These are phyloP conservation scores for Begonia loranthoides DNA, from an alignment of 306 rosid genomes.

Conservation along the genomic window DNA sequence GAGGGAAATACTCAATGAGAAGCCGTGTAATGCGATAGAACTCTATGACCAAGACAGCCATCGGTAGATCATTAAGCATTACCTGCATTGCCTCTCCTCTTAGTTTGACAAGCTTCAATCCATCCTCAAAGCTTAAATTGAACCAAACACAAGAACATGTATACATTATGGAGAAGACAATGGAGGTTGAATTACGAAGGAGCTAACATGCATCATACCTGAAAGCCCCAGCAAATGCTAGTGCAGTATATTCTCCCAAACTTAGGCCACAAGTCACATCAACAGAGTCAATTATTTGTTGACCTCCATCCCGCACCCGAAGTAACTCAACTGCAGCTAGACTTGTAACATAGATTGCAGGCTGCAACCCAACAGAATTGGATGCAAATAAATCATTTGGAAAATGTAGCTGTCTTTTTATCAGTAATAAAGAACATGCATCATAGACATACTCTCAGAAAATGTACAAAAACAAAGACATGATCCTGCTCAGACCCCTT, in stretches of 20 bases:
- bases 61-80: constrained; percentile 11
- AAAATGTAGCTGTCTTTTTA: too few relatives aligned
- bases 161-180: not conserved
- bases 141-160: constrained; percentile 11
- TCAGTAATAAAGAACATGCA: too few relatives aligned
- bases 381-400: constrained; percentile 4
- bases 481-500: too few relatives aligned
- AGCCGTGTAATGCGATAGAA: constrained; percentile 2
- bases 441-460: too few relatives aligned
- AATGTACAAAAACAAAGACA: too few relatives aligned
- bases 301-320: constrained; percentile 79
- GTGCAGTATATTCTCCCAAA: constrained; percentile 94
- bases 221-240: constrained; percentile 88
- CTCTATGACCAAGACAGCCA: constrained; percentile 1
- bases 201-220: constrained; percentile 34
- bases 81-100: constrained; percentile 99
- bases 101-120: constrained; percentile 89
- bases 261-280: constrained; percentile 96
- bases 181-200: not conserved
- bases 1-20: constrained; percentile 2
- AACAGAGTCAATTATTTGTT: constrained; percentile 76
- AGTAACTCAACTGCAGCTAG: constrained; percentile 96
- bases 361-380: constrained; percentile 43
- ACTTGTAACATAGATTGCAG: constrained; percentile 94
- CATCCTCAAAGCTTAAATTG: constrained; percentile 83